phyloP scores from a whole-genome alignment of 129 eudicot genomes.

The Chrysanthemum makinoi region DNA sequence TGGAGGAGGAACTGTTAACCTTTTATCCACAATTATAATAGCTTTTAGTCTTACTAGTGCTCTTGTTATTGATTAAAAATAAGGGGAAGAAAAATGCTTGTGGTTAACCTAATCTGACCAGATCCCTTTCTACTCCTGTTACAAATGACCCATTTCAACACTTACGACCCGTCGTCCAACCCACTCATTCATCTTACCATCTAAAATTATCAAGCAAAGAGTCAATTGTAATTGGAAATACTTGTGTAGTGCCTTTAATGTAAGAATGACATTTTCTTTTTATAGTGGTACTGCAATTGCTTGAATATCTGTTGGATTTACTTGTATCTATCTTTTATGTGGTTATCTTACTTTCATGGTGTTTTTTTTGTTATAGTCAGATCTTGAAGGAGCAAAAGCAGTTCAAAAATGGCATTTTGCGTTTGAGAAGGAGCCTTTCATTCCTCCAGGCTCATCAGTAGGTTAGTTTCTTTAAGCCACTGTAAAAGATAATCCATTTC shows the following conservation, averaged over 20 bases:
- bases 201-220: conserved; percentile 8
- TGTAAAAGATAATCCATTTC: background rate
- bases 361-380: conserved; percentile 43
- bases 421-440: conserved; percentile 66
- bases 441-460: conserved; percentile 58
- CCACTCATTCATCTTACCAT: conserved; percentile 1
- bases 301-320: background rate
- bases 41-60: too few species aligned
- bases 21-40: too few species aligned
- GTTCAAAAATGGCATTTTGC: conserved; percentile 88
- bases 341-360: conserved; percentile 5
- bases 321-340: conserved; percentile 7
- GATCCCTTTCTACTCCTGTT: conserved; percentile 12
- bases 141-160: too few species aligned
- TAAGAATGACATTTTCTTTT: too few species aligned
- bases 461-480: conserved; percentile 38
- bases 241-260: background rate
- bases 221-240: conserved; percentile 12
- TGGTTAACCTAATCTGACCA: too few species aligned
- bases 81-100: too few species aligned
- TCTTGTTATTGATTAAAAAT: too few species aligned
- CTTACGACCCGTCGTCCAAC: too few species aligned
- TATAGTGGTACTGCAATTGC: background rate
- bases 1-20: too few species aligned
- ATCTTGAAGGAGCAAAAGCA: conserved; percentile 74